These are phyloP conservation scores for Leucosporidium creatinivorum DNA, from an alignment of 768 basidiomycete species.

Conservation along the genomic window DNA sequence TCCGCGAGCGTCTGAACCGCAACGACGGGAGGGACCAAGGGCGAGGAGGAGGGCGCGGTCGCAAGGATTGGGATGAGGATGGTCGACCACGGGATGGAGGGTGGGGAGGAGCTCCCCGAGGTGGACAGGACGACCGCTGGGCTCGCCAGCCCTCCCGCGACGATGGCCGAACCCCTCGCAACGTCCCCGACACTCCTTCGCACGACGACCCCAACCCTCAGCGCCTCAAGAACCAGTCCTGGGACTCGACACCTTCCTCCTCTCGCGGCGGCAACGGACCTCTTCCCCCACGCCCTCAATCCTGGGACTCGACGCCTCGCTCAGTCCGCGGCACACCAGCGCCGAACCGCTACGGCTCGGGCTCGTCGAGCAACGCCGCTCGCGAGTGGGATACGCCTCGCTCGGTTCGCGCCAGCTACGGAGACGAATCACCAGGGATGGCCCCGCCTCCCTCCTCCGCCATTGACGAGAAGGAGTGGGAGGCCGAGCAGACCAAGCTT, in stretches of 20 bases:
- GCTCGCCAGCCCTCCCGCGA: constrained; percentile 39
- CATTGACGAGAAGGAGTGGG: constrained; percentile 66
- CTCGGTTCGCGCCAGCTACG: constrained; percentile 20
- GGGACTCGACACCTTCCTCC: constrained; percentile 83
- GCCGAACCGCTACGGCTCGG: neutral
- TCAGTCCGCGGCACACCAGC: constrained; percentile 24
- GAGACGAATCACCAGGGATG: constrained; percentile 34
- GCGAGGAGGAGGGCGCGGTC: constrained; percentile 44
- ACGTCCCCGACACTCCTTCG: neutral
- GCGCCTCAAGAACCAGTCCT: constrained; percentile 81
- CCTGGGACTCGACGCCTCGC: constrained; percentile 35
- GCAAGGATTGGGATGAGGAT: constrained; percentile 23
- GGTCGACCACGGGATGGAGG: neutral
- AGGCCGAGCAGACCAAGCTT: constrained; percentile 83
- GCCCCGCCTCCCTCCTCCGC: constrained; percentile 14
- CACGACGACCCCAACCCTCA: constrained; percentile 54
- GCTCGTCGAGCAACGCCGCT: constrained; percentile 4
- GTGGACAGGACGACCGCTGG: constrained; percentile 55
- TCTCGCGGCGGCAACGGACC: constrained; percentile 40
- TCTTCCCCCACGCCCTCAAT: neutral
- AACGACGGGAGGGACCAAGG: constrained; percentile 46
- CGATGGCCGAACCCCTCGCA: constrained; percentile 46
- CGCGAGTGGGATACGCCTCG: constrained; percentile 38
- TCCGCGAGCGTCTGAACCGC: constrained; percentile 78
- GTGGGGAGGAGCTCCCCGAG: constrained; percentile 17